phyloP scores from a whole-genome alignment of 176 grass and related monocot genomes.

The Zoysia pacifica region DNA sequence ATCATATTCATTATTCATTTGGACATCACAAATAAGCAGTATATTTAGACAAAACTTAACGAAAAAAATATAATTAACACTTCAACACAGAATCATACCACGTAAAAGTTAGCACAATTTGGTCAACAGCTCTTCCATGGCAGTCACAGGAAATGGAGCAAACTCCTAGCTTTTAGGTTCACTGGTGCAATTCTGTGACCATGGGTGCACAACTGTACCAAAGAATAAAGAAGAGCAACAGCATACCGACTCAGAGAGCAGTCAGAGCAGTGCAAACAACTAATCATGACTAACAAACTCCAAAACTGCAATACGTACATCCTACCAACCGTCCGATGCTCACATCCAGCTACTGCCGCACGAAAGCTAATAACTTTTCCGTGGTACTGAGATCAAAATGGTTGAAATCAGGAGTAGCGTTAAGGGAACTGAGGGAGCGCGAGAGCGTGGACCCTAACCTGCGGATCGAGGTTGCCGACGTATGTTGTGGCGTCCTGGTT shows the following conservation, averaged over 20 bases:
- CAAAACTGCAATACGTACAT: not conserved
- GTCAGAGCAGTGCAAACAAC: slow-evolving; percentile 7
- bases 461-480: slow-evolving; percentile 94
- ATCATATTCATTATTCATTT: not conserved
- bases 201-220: not conserved
- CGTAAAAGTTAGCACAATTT: slow-evolving; percentile 10
- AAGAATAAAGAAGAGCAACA: not conserved
- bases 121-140: not conserved
- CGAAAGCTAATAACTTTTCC: not conserved
- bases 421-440: not conserved
- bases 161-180: not conserved
- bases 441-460: slow-evolving; percentile 49
- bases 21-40: not conserved
- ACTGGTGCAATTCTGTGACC: not conserved
- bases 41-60: not conserved
- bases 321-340: not conserved
- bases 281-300: not conserved
- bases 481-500: slow-evolving; percentile 98
- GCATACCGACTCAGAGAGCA: not conserved
- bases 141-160: not conserved
- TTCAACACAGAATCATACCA: not conserved
- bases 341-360: not conserved
- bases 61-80: not conserved
- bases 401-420: not conserved
- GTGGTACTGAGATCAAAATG: not conserved